Conservation (phyloP, 2,329 filamentous ascomycete species). For the Arthroderma sp. region DNA sequence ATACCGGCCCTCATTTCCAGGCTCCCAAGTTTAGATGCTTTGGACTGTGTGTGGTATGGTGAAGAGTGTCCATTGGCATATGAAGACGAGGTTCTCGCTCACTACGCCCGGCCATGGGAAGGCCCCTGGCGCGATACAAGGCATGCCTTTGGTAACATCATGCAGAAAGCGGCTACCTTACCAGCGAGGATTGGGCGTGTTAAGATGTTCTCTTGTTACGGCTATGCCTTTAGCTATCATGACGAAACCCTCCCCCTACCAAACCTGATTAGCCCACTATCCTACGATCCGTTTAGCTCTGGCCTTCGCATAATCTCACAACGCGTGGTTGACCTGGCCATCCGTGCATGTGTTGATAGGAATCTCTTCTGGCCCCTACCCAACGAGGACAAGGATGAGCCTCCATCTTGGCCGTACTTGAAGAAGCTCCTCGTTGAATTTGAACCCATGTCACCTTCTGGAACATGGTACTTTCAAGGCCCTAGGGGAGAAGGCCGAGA, state of each 20-base stretch:
- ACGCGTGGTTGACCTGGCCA: background rate
- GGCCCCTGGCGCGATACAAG: constrained; percentile 9
- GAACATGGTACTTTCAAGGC: constrained; percentile 9
- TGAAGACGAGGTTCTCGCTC: background rate
- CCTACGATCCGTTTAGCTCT: constrained; percentile 8
- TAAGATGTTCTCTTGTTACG: background rate
- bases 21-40: constrained; percentile 7
- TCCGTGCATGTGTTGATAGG: constrained; percentile 6
- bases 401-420: constrained; percentile 8
- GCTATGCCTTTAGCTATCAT: background rate
- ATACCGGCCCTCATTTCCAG: constrained; percentile 9
- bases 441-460: constrained; percentile 7
- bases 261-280: constrained; percentile 2
- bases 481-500: constrained; percentile 4
- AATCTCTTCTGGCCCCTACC: constrained; percentile 8
- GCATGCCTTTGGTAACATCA: constrained; percentile 7
- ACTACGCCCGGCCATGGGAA: constrained; percentile 6
- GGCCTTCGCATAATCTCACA: constrained; percentile 8
- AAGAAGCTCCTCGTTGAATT: constrained; percentile 7
- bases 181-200: constrained; percentile 4
- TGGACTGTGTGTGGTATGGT: constrained; percentile 2
- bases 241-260: constrained; percentile 6
- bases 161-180: constrained; percentile 1
- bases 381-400: constrained; percentile 19
- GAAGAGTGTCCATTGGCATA: constrained; percentile 6